Evolutionary conservation across 139 green algal genomes (phyloP), one percentile per base, ranked within the genome.

Genomic region (Tetraselmis striata): DNA sequence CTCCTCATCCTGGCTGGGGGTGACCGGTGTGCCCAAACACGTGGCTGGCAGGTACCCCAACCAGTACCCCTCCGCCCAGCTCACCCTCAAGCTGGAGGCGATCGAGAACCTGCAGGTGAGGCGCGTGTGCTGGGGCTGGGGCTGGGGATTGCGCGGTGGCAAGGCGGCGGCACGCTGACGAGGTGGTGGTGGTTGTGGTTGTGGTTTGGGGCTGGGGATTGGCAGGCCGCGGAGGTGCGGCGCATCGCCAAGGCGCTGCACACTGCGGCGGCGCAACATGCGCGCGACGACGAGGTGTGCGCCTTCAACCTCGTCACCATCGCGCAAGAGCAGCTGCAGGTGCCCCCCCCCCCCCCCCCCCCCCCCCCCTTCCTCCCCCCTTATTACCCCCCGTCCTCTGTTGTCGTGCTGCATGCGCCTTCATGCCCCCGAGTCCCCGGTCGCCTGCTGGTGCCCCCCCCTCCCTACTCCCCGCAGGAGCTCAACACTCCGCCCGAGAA

Each of bases 241-340:
- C 28, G 29, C n/a, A 79, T 92, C 27, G 74, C 79, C 26, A 91
- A 92, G 85, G 1, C 28, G 29, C 84, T 92, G 27, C 87, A 91
- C 77, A 31, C 59, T 26, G 81, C 75, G 24, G 88, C 86, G 2
- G 79, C 83, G 2, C 32, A 83, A 28, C 82, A 87, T 30, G 88
- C 90, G 0, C 26, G 77, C 1, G 58, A 85, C 0, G 79, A 75
- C 25, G 81, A 90, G 32, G 84, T 96, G 1, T 94, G 88, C 82
- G 88, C 87, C 30, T 96, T 96, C 79, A 85, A 92, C 77, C 77
- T 96, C 0, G 86, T 94, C 29, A 85, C 89, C 0, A 26, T 59
- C 80, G 18, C 45, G 11, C 45, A 67, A 18, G 45, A 5, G 11
- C 11, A 5, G 11, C 45, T 67, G 45, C 45, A 67, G 45, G 45